These are phyloP conservation scores for Tetradesmus obliquus DNA, from an alignment of 139 green algal genomes.

Conservation along the genomic window DNA sequence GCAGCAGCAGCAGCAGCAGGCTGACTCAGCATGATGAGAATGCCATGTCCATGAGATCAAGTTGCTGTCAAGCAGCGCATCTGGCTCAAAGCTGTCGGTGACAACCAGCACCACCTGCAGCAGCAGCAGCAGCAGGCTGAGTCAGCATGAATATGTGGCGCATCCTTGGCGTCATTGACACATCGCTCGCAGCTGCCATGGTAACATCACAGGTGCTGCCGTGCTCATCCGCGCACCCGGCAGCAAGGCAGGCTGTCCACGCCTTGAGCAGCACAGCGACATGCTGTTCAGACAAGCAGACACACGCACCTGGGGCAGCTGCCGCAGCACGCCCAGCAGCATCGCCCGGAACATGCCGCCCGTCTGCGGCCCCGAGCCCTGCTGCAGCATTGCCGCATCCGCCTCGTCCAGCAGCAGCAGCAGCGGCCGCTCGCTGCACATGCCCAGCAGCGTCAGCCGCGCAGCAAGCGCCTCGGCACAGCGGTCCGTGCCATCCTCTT, in stretches of 20 bases:
- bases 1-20: background rate
- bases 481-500: background rate
- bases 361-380: background rate
- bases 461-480: background rate
- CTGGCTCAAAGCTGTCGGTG: background rate
- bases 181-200: too few relatives aligned
- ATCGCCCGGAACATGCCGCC: constrained; percentile 1
- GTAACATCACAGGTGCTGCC: too few relatives aligned
- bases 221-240: too few relatives aligned
- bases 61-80: too few relatives aligned
- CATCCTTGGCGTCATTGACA: too few relatives aligned
- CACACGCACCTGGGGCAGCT: background rate
- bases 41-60: too few relatives aligned
- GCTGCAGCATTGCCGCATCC: constrained; percentile 11
- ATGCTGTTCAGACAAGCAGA: too few relatives aligned
- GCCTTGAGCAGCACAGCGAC: too few relatives aligned
- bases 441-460: constrained; percentile 25
- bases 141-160: background rate
- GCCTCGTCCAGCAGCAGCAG: constrained; percentile 39
- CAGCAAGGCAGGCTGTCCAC: too few relatives aligned
- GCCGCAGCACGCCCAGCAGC: constrained; percentile 14
- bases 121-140: background rate
- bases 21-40: background rate
- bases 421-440: constrained; percentile 12
- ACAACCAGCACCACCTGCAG: background rate